Percentiles rank a stretch among this genome's conserved stretches.
Evolutionary conservation across 106 monocot genomes (phyloP).

Genomic region (Cymbidium sinense): DNA sequence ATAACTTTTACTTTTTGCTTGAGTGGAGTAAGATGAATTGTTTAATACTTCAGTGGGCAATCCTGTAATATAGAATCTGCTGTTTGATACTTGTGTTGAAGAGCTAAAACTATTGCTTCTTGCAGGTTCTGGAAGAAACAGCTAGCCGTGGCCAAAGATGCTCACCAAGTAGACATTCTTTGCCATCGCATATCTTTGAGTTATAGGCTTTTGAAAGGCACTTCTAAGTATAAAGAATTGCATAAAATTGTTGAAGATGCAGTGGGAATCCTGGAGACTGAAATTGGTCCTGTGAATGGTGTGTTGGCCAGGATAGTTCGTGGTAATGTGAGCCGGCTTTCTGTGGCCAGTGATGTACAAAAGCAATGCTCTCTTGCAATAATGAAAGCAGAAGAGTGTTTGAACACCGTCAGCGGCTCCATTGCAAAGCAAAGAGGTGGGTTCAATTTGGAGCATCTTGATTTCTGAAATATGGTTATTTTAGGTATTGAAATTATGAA

Average conservation of each 20-base stretch:
- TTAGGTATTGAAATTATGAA: background rate
- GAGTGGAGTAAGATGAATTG: background rate
- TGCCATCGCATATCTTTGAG: constrained; percentile 60
- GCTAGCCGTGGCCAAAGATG: constrained; percentile 62
- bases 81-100: background rate
- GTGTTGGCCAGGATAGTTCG: constrained; percentile 68
- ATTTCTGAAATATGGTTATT: constrained; percentile 3
- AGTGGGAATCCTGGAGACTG: constrained; percentile 54
- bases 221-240: constrained; percentile 47
- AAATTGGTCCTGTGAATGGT: constrained; percentile 67
- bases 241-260: constrained; percentile 55
- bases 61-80: background rate
- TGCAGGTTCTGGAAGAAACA: constrained; percentile 30
- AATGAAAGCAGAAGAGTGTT: constrained; percentile 54
- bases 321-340: constrained; percentile 72
- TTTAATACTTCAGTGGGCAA: background rate
- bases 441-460: background rate
- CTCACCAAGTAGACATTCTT: constrained; percentile 65
- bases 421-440: constrained; percentile 32
- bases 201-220: constrained; percentile 57
- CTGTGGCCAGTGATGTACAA: constrained; percentile 49
- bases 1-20: background rate
- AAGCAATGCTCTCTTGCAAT: constrained; percentile 53
- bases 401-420: constrained; percentile 16
- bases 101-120: background rate